A percentile compares a stretch with the other conserved stretches of the same genome.
phyloP scores from a whole-genome alignment of 805 yeast species.

The Cyberlindnera euphorbiae region DNA sequence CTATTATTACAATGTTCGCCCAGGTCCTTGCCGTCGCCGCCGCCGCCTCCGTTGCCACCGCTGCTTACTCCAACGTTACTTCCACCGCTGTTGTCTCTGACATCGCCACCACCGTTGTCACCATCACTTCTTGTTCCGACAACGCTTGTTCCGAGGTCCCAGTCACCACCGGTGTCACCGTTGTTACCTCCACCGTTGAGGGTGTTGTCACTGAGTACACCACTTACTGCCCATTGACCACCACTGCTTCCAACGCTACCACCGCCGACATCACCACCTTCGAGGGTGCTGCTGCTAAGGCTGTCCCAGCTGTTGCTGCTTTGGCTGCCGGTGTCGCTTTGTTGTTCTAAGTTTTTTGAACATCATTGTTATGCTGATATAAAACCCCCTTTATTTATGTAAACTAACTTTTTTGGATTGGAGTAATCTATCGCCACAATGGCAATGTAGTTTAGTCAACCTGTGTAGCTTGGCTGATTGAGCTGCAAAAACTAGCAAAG shows the following conservation, averaged over 20 bases:
- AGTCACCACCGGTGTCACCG: constrained; percentile 26
- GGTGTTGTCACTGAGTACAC: constrained; percentile 23
- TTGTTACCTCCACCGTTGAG: constrained; percentile 21
- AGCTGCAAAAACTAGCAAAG: too few species aligned
- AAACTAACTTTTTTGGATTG: constrained; percentile 13
- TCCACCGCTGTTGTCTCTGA: constrained; percentile 25
- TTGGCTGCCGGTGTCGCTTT: constrained; percentile 46
- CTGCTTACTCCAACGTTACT: constrained; percentile 24
- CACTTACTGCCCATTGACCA: constrained; percentile 23
- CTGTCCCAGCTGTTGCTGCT: constrained; percentile 45
- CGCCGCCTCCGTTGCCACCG: constrained; percentile 26
- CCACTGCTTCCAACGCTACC: constrained; percentile 19
- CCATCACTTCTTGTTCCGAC: constrained; percentile 27
- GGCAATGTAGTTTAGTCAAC: too few species aligned
- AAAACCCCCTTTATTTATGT: constrained; percentile 16
- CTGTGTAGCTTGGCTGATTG: too few species aligned
- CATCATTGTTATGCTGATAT: constrained; percentile 5
- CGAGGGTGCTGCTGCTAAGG: constrained; percentile 42
- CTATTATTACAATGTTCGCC: constrained; percentile 29
- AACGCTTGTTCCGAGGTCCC: constrained; percentile 21
- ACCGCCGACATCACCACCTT: constrained; percentile 27
- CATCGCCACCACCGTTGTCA: constrained; percentile 28
- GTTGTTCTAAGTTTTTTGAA: constrained; percentile 34
- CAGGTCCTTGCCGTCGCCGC: constrained; percentile 26
- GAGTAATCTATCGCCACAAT: constrained; percentile 1